Evolutionary conservation across 176 grass and related monocot species (phyloP).

Genomic region (Typha latifolia): DNA sequence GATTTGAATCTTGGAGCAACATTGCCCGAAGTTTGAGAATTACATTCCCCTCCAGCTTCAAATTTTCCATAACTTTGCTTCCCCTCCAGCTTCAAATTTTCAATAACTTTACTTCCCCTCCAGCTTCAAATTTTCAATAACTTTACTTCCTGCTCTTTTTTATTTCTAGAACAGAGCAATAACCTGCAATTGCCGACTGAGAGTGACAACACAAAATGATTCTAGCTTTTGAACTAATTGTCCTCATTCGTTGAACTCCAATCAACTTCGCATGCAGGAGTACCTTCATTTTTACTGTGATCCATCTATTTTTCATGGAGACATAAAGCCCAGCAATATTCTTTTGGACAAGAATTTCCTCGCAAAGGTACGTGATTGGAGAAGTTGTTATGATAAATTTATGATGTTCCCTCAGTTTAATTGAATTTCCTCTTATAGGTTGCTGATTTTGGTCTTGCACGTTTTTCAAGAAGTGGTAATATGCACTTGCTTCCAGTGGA

Average conservation of each 20-base stretch:
- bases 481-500: conserved; percentile 21
- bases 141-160: too few species aligned
- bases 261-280: conserved; percentile 47
- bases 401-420: conserved; percentile 3
- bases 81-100: too few species aligned
- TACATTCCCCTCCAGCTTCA: too few species aligned
- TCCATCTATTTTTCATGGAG: conserved; percentile 70
- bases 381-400: conserved; percentile 13
- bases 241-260: neutral
- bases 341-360: conserved; percentile 72
- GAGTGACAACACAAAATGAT: too few species aligned
- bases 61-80: too few species aligned
- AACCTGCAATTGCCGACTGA: too few species aligned
- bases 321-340: conserved; percentile 79
- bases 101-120: too few species aligned
- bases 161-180: too few species aligned
- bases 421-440: conserved; percentile 37
- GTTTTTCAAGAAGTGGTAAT: conserved; percentile 23
- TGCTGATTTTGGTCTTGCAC: conserved; percentile 44
- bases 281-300: conserved; percentile 98
- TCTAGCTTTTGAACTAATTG: neutral
- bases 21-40: too few species aligned
- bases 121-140: too few species aligned
- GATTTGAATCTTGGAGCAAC: too few species aligned
- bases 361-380: conserved; percentile 50